Evolutionary conservation across 2,329 filamentous ascomycete species (phyloP), one percentile per base, ranked within the genome.

Genomic region (Pyrenophora teres): DNA sequence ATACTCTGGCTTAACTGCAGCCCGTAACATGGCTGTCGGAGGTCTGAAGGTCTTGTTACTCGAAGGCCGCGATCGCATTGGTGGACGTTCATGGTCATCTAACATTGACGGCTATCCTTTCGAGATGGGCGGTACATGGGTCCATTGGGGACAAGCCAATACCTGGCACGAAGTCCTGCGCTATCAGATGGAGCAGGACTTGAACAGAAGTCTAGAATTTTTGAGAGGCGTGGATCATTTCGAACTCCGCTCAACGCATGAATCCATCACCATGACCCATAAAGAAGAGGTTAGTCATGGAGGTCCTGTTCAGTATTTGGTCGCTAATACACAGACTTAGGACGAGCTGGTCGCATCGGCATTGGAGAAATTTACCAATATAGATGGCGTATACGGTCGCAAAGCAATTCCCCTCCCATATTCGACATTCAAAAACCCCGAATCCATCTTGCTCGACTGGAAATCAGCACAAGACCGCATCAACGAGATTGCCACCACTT

Each of bases 61-160:
- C 0, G 74, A 77, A 50, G 76, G 68, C 3, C 69, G 75, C 0
- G 74, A 77, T 47, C 72, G 75, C 3, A 74, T 77, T n/a, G 75
- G 75, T 3, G 75, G 75, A 1, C 69, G 75, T 4, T 76, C 74
- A 36, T 78, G 74, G 75, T 75, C 71, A 0, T 70, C 73, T 0
- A n/a, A 72, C 1, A 72, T 72, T 0, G 67, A 67, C 12, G 66
- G 59, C 16, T 63, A 63, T 36, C 57, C 71, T 0, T 67, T 74
- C 33, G 76, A 78, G 43, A 76, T 78, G 71, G 75, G 76, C 8
- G 75, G 76, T 0, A 77, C 75, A 0, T 78, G 75, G 74, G 65
- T 77, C 13, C 59, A 64, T 41, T 64, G 62, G 62, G 59, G 54
- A 1, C 62, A 64, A 32, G 46, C 57, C 1, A 59, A 63, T 30